A percentile compares a stretch with the other conserved stretches of the same genome.
phyloP scores from a whole-genome alignment of 768 basidiomycete genomes.

The Epithele typhae region DNA sequence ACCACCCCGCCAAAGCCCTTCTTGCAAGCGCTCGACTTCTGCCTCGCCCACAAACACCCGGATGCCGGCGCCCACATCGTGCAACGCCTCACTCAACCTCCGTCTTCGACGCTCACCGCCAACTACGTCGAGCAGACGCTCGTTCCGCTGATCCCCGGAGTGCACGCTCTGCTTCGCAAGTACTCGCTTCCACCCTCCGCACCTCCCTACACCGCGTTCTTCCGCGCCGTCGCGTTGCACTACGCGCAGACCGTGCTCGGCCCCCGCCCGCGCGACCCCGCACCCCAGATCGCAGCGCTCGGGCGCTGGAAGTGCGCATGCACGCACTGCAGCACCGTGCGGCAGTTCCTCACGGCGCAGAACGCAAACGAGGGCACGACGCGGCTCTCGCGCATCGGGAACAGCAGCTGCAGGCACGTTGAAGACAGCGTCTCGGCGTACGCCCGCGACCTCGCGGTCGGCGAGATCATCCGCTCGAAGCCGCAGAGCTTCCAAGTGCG shows the following conservation, averaged over 20 bases:
- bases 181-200: constrained; percentile 1
- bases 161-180: constrained; percentile 5
- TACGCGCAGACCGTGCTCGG: constrained; percentile 16
- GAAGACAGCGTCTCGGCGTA: too few relatives aligned
- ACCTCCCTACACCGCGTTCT: constrained; percentile 1
- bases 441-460: too few relatives aligned
- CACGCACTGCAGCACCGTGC: not conserved
- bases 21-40: constrained; percentile 6
- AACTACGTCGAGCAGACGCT: constrained; percentile 7
- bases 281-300: not conserved
- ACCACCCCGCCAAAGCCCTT: not conserved
- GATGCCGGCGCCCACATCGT: not conserved
- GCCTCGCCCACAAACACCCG: not conserved
- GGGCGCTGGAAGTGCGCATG: constrained; percentile 11
- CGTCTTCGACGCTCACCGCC: not conserved
- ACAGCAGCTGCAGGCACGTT: too few relatives aligned
- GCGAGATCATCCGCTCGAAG: too few relatives aligned
- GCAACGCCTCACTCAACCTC: not conserved
- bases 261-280: constrained; percentile 2
- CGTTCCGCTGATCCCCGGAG: constrained; percentile 9
- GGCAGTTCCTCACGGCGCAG: constrained; percentile 2
- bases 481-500: too few relatives aligned
- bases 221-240: constrained; percentile 6
- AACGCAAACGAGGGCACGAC: too few relatives aligned
- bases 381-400: not conserved